A percentile compares a stretch with the other conserved stretches of the same genome.
These are phyloP conservation scores for Leccinum ochraceum DNA, from an alignment of 768 basidiomycete species.

Conservation along the genomic window DNA sequence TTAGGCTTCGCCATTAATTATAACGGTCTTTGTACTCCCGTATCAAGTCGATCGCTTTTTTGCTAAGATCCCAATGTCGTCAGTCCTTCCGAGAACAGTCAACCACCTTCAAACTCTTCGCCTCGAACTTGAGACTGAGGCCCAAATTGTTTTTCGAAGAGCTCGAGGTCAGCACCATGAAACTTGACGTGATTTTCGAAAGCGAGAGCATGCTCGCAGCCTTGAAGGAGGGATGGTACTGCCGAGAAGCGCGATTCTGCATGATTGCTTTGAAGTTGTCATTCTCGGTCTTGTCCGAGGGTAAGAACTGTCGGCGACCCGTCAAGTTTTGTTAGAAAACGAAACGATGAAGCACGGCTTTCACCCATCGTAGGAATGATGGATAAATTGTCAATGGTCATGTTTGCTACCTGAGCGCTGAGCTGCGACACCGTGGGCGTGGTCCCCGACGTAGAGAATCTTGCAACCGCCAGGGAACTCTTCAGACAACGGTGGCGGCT, in stretches of 20 bases:
- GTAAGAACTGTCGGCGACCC: slow-evolving; percentile 67
- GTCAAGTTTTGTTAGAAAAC: slow-evolving; percentile 2
- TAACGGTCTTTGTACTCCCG: slow-evolving; percentile 69
- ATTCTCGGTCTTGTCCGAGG: slow-evolving; percentile 78
- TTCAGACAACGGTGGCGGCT: slow-evolving; percentile 76
- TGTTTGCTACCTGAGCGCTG: slow-evolving; percentile 67
- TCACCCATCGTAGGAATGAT: slow-evolving; percentile 80
- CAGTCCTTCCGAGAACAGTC: slow-evolving; percentile 88
- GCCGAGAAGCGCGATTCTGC: slow-evolving; percentile 42
- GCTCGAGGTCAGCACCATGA: slow-evolving; percentile 82
- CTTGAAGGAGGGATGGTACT: slow-evolving; percentile 79
- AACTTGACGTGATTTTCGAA: slow-evolving; percentile 89
- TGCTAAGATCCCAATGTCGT: slow-evolving; percentile 89
- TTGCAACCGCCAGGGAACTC: slow-evolving; percentile 91
- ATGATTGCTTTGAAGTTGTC: slow-evolving; percentile 76
- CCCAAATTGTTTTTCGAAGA: slow-evolving; percentile 86
- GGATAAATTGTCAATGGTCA: slow-evolving; percentile 67
- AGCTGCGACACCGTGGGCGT: slow-evolving; percentile 94
- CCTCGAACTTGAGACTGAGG: slow-evolving; percentile 94
- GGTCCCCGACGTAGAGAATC: slow-evolving; percentile 94
- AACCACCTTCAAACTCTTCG: slow-evolving; percentile 89
- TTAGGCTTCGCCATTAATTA: slow-evolving; percentile 78
- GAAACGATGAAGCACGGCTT: background rate
- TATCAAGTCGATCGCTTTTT: slow-evolving; percentile 82
- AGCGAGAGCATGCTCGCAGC: slow-evolving; percentile 75